phyloP scores from a whole-genome alignment of 345 rosid genomes.

The Acer yangbiense region DNA sequence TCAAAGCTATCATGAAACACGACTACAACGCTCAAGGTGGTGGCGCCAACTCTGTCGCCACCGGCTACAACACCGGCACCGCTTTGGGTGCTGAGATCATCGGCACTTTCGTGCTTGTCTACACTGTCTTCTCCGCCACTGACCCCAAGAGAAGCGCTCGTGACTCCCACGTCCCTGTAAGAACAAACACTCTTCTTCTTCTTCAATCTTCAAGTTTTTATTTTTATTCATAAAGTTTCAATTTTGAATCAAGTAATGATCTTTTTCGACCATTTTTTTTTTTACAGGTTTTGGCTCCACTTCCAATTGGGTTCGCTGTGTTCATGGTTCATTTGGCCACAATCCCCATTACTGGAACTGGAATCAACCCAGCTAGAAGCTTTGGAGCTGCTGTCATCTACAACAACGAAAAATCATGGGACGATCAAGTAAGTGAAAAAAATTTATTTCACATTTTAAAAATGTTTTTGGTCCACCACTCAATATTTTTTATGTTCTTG shows the following conservation, averaged over 20 bases:
- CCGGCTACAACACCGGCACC: constrained; percentile 64
- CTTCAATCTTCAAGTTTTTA: too few relatives aligned
- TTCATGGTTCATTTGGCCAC: constrained; percentile 77
- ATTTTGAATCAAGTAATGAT: background rate
- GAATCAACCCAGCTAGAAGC: constrained; percentile 74
- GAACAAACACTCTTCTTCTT: constrained; percentile 3
- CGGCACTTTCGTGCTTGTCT: constrained; percentile 73
- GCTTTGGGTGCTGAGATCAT: constrained; percentile 89
- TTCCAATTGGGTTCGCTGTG: constrained; percentile 67
- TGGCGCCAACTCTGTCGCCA: constrained; percentile 57
- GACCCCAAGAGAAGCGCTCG: constrained; percentile 91
- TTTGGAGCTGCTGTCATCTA: constrained; percentile 65
- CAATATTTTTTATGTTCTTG: background rate
- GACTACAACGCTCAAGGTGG: constrained; percentile 60
- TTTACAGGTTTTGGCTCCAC: constrained; percentile 56
- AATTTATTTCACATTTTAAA: too few relatives aligned
- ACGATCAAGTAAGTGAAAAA: constrained; percentile 49
- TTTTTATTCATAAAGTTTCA: background rate
- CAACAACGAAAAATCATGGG: constrained; percentile 55
- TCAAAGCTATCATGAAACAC: constrained; percentile 73
- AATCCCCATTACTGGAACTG: constrained; percentile 69
- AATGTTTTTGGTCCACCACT: too few relatives aligned
- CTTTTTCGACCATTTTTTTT: background rate
- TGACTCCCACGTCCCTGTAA: constrained; percentile 84
- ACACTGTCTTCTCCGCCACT: constrained; percentile 84